A percentile compares a stretch with the other conserved stretches of the same genome.
Conservation (phyloP, 345 rosid genomes). For the Punica granatum region DNA sequence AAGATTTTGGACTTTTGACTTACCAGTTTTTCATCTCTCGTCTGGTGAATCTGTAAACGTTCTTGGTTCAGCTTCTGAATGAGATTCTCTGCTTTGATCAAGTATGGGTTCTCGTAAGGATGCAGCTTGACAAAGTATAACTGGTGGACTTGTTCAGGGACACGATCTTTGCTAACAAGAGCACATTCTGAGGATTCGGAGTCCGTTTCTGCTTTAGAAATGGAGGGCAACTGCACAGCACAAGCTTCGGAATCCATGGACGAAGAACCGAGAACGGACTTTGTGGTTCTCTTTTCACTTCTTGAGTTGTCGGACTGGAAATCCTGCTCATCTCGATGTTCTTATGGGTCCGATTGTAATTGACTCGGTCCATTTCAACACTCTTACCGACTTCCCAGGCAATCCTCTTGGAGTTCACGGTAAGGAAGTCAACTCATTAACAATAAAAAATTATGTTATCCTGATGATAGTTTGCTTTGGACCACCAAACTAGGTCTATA, state of each 20-base stretch:
- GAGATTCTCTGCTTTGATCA: background rate
- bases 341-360: background rate
- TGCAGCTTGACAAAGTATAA: constrained; percentile 4
- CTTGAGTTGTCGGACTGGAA: background rate
- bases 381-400: too few relatives aligned
- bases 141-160: background rate
- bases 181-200: background rate
- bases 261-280: background rate
- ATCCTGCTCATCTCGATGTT: background rate
- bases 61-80: background rate
- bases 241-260: background rate
- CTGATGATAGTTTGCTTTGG: too few relatives aligned
- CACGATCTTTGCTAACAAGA: background rate
- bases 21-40: background rate
- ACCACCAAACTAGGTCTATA: too few relatives aligned
- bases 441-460: too few relatives aligned
- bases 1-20: background rate
- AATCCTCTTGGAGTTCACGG: constrained; percentile 1
- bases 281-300: background rate
- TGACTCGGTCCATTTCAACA: background rate
- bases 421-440: background rate
- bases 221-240: background rate
- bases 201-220: background rate
- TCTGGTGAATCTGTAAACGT: background rate
- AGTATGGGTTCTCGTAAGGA: background rate